Evolutionary conservation across 257 asterid species (phyloP).

Genomic region (Apocynum venetum): DNA sequence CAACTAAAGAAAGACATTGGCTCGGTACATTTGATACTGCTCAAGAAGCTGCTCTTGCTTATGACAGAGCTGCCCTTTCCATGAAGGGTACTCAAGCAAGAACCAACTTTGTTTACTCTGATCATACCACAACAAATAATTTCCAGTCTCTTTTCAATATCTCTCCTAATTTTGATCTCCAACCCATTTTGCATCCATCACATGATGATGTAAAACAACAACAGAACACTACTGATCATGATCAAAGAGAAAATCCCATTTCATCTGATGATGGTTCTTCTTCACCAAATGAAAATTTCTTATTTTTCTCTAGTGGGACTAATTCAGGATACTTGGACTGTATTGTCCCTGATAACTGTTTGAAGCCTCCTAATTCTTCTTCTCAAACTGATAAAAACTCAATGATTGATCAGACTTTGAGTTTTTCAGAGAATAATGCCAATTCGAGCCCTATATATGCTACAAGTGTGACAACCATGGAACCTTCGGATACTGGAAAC

Average conservation of each 20-base stretch:
- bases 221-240: no score
- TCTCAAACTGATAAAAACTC: slow-evolving; percentile 5
- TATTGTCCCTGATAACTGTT: slow-evolving; percentile 72
- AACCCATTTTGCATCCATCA: slow-evolving; percentile 20
- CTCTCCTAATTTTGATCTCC: slow-evolving; percentile 37
- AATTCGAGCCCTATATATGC: slow-evolving; percentile 14
- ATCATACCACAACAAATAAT: slow-evolving; percentile 18
- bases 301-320: slow-evolving; percentile 32
- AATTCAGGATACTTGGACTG: slow-evolving; percentile 88
- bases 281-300: slow-evolving; percentile 19
- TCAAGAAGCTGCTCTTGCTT: slow-evolving; percentile 96
- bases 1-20: slow-evolving; percentile 93
- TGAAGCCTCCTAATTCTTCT: slow-evolving; percentile 44
- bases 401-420: not conserved
- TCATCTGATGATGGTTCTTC: slow-evolving; percentile 26
- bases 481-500: slow-evolving; percentile 19
- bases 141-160: slow-evolving; percentile 32
- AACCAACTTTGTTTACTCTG: slow-evolving; percentile 74
- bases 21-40: slow-evolving; percentile 95
- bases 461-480: slow-evolving; percentile 14
- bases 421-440: slow-evolving; percentile 16
- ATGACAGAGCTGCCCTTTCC: slow-evolving; percentile 89
- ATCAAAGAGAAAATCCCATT: slow-evolving; percentile 1
- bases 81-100: slow-evolving; percentile 87
- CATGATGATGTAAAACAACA: slow-evolving; percentile 9